Base-by-base conservation (phyloP, 2,329 filamentous ascomycete species). In the Dissoconium aciculare region DNA sequence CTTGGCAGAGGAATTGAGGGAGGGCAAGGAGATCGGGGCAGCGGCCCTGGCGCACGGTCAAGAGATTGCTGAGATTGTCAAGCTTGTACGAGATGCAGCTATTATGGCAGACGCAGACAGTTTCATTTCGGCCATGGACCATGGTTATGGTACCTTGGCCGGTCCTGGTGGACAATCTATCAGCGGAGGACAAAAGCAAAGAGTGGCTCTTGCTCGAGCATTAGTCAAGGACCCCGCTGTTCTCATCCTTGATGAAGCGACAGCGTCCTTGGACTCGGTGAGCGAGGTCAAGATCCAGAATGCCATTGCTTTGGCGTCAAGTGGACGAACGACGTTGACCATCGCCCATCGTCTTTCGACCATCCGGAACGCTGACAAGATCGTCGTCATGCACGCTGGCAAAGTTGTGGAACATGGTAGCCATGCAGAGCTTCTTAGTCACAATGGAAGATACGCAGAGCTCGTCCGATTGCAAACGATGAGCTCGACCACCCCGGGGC, bases 401-500 rank as follows among this genome's bases (percentile, higher is more conserved):
- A 41, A 42, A 4, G 42, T 60, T 10, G 27, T 58, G 2, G 58
- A 62, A 45, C 39, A 59, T 43, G 42, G 59, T 37, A 44, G 51
- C 31, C 39, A 59, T 41, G 32, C 45, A 35, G 44, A 40, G 4
- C 33, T 54, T 11, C 39, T 46, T n/a, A 39, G 37, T 9, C 27
- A 28, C 5, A 31, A 43, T 17, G 46, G 43, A 5, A 51, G 57
- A 1, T 68, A 66, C 39, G 61, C 63, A 0, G 58, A 60, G 11
- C 59, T 69, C 51, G 57, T 67, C 8, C 52, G 53, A 11, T 44
- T 67, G 10, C 65, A 69, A 36, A 60, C 51, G 16, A 28, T 50
- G 30, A 32, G 39, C 35, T 30, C n/a, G n/a, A n/a, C n/a, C n/a
- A n/a, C n/a, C n/a, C n/a, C 5, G 77, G 82, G 31, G 85, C 87